Base-by-base conservation (phyloP, 2,329 filamentous ascomycete species). In the Venturia pyrina region DNA sequence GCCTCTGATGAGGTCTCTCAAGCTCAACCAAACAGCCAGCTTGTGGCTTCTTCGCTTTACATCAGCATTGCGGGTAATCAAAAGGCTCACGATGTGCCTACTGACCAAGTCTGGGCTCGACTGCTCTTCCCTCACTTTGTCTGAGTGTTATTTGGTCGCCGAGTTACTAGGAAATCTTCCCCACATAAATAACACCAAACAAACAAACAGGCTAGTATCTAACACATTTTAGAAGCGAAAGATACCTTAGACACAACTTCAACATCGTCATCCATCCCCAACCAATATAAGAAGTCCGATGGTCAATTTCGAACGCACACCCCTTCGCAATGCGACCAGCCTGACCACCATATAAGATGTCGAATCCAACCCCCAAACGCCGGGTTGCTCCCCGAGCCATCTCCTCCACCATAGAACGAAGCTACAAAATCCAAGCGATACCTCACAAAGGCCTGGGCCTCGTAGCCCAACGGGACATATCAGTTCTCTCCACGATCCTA, bases 1-100 rank as follows among this genome's bases (percentile, higher is more conserved):
- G 72, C 92, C 86, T 0, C 89, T 85, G 1, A 96, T 80, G 6
- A 96, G 81, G 66, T 91, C 88, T 5, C 78, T 77, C 11, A 95
- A 78, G 1, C 80, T 82, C 28, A 17, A 43, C 1, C 8, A 1
- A 21, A 48, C 19, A n/a, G 3, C 11, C 46, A 21, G n/a, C 6
- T 48, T 48, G 46, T 17, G 8, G 43, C 43, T 46, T n/a, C 43
- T 19, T 46, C 15, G 10, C 4, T 48, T 13, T 13, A 17, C 2
- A 5, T 21, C 7, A 21, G 7, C n/a, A 21, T 28, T 28, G n/a
- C 8, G 46, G 46, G 46, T 21, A 48, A 48, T 7, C 3, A 48
- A 1, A 11, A 48, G n/a, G n/a, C 5, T 48, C 43, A n/a, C n/a
- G n/a, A 48, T 24, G 46, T 48, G 19, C 46, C n/a, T 48, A 21